Percentiles rank a stretch among this genome's conserved stretches.
Conservation (phyloP, 164 flowering plant genomes). For the Vitis riparia region DNA sequence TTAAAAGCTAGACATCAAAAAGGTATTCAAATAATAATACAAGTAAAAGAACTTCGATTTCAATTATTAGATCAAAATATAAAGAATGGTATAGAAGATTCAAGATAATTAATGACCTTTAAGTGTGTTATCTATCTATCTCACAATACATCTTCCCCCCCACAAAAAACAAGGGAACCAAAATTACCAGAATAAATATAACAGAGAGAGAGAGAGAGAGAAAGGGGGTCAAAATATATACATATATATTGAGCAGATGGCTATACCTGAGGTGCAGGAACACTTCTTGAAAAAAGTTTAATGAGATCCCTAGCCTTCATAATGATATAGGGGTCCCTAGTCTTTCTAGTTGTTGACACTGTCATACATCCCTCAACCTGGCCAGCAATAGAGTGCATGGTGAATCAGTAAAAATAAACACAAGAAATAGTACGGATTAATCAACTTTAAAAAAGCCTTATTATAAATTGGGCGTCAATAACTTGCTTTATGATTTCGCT, state of each 20-base stretch:
- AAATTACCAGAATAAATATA: no score
- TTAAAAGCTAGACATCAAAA: neutral
- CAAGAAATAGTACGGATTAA: no score
- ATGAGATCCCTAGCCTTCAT: constrained; percentile 88
- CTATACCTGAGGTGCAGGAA: constrained; percentile 89
- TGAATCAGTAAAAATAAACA: no score
- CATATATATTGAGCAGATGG: neutral
- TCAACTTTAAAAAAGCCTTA: no score
- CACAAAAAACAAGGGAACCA: neutral
- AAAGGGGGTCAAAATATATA: no score
- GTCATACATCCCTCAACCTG: constrained; percentile 92
- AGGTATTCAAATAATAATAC: neutral
- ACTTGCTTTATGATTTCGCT: no score
- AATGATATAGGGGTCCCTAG: constrained; percentile 86
- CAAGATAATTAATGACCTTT: neutral
- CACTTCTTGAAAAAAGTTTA: constrained; percentile 90
- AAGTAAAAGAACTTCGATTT: neutral
- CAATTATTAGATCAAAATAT: neutral
- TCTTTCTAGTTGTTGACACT: constrained; percentile 86
- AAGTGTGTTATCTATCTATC: no score
- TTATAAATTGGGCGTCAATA: no score
- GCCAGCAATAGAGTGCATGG: neutral
- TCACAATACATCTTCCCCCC: no score
- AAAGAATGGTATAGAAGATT: neutral
- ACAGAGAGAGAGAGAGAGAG: no score